Evolutionary conservation across 768 basidiomycete species (phyloP).

Genomic region (Tulasnella sp.): DNA sequence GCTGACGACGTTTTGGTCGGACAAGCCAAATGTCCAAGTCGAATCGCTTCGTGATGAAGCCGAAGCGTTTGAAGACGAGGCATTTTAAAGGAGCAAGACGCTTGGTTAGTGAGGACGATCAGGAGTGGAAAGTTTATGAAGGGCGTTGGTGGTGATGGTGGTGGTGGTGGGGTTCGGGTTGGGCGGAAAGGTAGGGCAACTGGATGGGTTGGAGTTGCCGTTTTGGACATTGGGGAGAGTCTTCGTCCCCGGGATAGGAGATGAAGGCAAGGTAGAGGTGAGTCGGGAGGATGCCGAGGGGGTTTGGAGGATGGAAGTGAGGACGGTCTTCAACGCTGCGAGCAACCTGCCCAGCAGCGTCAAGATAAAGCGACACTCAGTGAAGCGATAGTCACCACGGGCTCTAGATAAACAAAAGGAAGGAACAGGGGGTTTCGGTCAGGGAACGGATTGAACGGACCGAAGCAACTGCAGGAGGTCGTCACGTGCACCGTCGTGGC

Average conservation of each 20-base stretch:
- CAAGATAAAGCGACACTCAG: constrained; percentile 70
- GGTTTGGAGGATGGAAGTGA: constrained; percentile 72
- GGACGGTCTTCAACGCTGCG: constrained; percentile 88
- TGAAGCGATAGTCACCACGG: constrained; percentile 83
- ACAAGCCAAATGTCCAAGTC: neutral
- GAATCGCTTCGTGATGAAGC: constrained; percentile 13
- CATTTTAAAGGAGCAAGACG: constrained; percentile 18
- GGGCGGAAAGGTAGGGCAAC: neutral
- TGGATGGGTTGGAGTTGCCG: neutral
- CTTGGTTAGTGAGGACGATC: constrained; percentile 19
- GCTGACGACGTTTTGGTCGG: neutral
- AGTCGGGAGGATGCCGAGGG: constrained; percentile 19
- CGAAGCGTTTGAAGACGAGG: constrained; percentile 31
- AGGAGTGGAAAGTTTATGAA: neutral
- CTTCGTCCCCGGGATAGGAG: neutral
- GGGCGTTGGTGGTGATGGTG: neutral
- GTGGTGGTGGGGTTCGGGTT: neutral
- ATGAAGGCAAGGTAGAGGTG: neutral
- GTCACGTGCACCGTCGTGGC: neutral
- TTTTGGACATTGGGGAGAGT: neutral
- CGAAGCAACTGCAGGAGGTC: neutral
- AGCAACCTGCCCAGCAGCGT: constrained; percentile 86
- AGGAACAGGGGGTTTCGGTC: too few relatives aligned
- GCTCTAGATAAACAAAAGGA: constrained; percentile 51
- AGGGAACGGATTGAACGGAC: constrained; percentile 7